Evolutionary conservation across 495 filamentous ascomycete genomes (phyloP), one percentile per base, ranked within the genome.

Genomic region (Aspergillus sparsus): DNA sequence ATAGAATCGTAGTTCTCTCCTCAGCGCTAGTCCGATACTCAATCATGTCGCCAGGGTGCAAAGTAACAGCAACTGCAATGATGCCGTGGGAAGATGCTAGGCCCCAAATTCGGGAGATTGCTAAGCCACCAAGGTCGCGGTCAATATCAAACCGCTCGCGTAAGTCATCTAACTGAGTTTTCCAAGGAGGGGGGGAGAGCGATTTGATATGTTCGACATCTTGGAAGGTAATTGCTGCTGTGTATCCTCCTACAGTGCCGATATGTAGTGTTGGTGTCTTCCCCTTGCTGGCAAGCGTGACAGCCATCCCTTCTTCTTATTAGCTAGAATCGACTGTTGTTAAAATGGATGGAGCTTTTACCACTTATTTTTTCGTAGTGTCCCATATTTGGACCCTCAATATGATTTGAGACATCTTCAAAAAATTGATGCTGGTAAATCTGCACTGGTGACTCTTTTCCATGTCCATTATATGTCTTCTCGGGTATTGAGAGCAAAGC

Each of bases 1-100:
- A 81, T 2, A 74, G 46, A n/a, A 86, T 56, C 0, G 60, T 70
- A 12, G 71, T 56, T 13, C 60, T 63, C 32, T 81, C 76, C 15
- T 77, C 75, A 13, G 72, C 70, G 2, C 70, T 52, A 0, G 74
- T 73, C 2, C 68, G 70, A 62, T 85, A 85, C 53, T 84, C 78
- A 34, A 84, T 59, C 71, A 80, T 78, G 62, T 84, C 77, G 7
- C 77, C 78, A 0, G 82, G 81, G 60, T 85, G 80, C 53, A 75
- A 53, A 2, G 76, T 80, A 52, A 80, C 66, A 15, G 76, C 76
- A 2, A 70, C 70, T 1, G 77, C 80, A 37, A 75, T 61, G 3
- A 76, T 63, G 37, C 74, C 73, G 12, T 69, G 66, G 16, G 73
- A 64, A 11, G 77, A 73, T n/a, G 78, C 70, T 0, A 84, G 58